phyloP scores from a whole-genome alignment of 2,329 filamentous ascomycete species.

The Lecanosticta acicola region DNA sequence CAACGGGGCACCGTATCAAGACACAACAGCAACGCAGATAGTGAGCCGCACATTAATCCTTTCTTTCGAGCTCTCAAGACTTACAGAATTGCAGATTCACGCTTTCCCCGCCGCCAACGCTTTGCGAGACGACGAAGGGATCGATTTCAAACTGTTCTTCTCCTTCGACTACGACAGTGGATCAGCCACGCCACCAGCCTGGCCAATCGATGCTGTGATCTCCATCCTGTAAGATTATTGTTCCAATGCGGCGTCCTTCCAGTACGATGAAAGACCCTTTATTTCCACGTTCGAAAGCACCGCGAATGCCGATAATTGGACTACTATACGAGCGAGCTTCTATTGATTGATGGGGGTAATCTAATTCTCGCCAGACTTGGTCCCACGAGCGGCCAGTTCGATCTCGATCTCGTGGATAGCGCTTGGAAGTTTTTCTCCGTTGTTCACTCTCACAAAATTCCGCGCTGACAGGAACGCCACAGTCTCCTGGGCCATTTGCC shows the following conservation, averaged over 20 bases:
- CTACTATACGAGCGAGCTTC: constrained; percentile 33
- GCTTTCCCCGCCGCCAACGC: constrained; percentile 38
- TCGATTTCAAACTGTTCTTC: constrained; percentile 51
- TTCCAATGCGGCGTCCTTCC: constrained; percentile 42
- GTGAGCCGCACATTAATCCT: neutral
- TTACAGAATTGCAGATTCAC: constrained; percentile 20
- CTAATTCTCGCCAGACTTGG: constrained; percentile 47
- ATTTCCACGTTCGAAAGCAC: constrained; percentile 49
- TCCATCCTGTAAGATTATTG: constrained; percentile 46
- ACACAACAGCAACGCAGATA: constrained; percentile 31
- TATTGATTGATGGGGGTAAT: constrained; percentile 19
- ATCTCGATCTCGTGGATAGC: constrained; percentile 35
- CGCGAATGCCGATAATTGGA: neutral
- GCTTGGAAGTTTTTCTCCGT: constrained; percentile 20
- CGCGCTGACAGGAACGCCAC: neutral
- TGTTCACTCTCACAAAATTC: neutral
- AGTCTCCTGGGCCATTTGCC: constrained; percentile 49
- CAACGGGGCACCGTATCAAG: constrained; percentile 34
- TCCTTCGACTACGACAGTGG: constrained; percentile 52
- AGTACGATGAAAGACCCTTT: constrained; percentile 46
- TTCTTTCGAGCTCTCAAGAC: neutral
- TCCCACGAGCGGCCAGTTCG: constrained; percentile 9
- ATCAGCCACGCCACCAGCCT: constrained; percentile 23
- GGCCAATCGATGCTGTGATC: constrained; percentile 32
- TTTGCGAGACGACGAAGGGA: neutral